Conservation (phyloP, 1,284 basidiomycete genomes). For the Exobasidium cylindrosporum region DNA sequence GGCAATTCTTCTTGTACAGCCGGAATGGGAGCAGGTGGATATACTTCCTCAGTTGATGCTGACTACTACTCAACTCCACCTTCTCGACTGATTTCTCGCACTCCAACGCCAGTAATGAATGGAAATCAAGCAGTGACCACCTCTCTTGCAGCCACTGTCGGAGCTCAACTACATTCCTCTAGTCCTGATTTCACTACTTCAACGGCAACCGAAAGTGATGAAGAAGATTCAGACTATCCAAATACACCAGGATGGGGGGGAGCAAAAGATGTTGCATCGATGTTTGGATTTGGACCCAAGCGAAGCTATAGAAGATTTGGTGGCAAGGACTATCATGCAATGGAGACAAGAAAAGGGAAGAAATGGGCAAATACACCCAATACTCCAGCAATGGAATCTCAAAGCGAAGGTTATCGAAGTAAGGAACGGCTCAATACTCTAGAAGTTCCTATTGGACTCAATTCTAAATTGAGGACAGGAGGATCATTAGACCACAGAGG, state of each 20-base stretch:
- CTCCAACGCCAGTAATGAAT: constrained; percentile 22
- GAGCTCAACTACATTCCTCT: background rate
- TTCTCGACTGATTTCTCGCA: constrained; percentile 21
- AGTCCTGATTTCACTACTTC: constrained; percentile 18
- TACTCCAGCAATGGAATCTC: constrained; percentile 3
- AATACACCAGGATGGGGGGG: constrained; percentile 2
- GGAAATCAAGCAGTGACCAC: constrained; percentile 18
- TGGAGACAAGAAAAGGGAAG: constrained; percentile 1
- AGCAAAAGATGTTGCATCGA: background rate
- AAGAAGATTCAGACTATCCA: constrained; percentile 34
- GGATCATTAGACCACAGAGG: background rate
- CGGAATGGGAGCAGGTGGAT: constrained; percentile 16
- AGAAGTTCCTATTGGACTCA: background rate
- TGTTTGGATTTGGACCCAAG: constrained; percentile 16
- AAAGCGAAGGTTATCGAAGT: background rate
- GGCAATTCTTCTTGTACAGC: background rate
- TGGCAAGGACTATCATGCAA: constrained; percentile 1
- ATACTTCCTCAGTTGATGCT: constrained; percentile 36
- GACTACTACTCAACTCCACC: constrained; percentile 28
- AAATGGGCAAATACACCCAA: constrained; percentile 6
- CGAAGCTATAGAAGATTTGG: constrained; percentile 21
- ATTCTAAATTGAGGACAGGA: background rate
- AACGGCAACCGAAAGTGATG: constrained; percentile 31
- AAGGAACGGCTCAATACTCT: background rate
- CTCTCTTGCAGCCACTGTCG: constrained; percentile 17